Conservation (phyloP, 257 asterid species). For the Solanum virginianum region DNA sequence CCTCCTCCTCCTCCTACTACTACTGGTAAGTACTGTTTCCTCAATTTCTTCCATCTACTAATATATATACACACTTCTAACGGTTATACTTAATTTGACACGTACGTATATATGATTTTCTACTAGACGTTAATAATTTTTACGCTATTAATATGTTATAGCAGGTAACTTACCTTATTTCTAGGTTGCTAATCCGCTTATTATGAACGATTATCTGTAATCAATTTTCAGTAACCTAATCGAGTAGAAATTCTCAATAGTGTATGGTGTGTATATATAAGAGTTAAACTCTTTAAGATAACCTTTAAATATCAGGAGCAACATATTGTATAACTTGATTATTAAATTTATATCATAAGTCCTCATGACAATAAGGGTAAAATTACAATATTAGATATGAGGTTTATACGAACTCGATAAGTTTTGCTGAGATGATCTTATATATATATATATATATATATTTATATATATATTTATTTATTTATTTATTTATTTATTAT, state of each 20-base stretch:
- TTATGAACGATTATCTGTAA: background rate
- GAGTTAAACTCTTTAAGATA: background rate
- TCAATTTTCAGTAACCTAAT: background rate
- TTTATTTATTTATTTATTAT: too few relatives aligned
- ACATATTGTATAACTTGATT: background rate
- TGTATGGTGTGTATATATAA: background rate
- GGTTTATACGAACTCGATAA: background rate
- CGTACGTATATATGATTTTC: too few relatives aligned
- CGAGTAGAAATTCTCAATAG: background rate
- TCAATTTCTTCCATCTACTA: too few relatives aligned
- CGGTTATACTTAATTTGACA: too few relatives aligned
- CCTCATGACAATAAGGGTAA: too few relatives aligned
- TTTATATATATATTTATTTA: too few relatives aligned
- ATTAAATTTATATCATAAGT: background rate
- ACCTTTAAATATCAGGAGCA: background rate
- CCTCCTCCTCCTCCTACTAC: constrained; percentile 24
- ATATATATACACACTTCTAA: too few relatives aligned
- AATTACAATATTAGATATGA: background rate
- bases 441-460: background rate
- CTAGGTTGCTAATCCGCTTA: background rate
- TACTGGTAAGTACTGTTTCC: constrained; percentile 25
- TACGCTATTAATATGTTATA: too few relatives aligned
- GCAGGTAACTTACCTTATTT: background rate
- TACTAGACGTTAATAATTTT: too few relatives aligned
- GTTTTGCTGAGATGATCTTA: background rate